Evolutionary conservation across 176 grass and related monocot genomes (phyloP), one percentile per base, ranked within the genome.

Genomic region (Avena sativa): DNA sequence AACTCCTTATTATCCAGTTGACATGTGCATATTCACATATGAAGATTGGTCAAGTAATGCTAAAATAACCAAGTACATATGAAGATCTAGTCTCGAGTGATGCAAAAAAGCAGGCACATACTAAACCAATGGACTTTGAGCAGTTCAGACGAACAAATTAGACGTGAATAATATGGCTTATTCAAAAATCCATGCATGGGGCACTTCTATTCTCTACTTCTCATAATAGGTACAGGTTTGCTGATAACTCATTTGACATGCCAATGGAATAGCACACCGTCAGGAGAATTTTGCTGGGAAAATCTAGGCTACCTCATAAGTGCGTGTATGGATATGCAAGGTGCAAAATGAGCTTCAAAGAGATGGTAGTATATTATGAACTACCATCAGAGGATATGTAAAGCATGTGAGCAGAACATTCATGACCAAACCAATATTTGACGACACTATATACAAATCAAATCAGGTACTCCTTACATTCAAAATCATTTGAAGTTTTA

Each of bases 371-470:
- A 55, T 71, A 71, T 71, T 15, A 82, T 25, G 20, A 72, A 49
- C 9, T 60, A 60, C 32, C 38, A 84, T 84, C 82, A 84, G 70
- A 74, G 55, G 82, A 84, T 32, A 83, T 46, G 9, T 16, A 30
- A 84, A 14, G 38, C 38, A 74, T 61, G 69, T 74, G 52, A 74
- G 66, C 53, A 62, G 47, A 71, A 8, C 52, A 74, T 51, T 56
- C 52, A 56, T 56, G 34, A 70, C 21, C 83, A 84, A 71, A 51
- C 44, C n/a, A 58, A 56, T 56, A 56, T 56, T 56, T 56, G 52
- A 6, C 4, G 15, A 56, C 15, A 17, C 52, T 17, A 56, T 6
- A 56, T 71, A 64, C 17, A 64, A 84, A 76, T 64, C 71, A 76
- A 36, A 84, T 81, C 71, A 73, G n/a, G 36, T 61, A 40, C 67